A percentile compares a stretch with the other conserved stretches of the same genome.
phyloP scores from a whole-genome alignment of 805 yeast genomes.

The Brettanomyces bruxellensis region DNA sequence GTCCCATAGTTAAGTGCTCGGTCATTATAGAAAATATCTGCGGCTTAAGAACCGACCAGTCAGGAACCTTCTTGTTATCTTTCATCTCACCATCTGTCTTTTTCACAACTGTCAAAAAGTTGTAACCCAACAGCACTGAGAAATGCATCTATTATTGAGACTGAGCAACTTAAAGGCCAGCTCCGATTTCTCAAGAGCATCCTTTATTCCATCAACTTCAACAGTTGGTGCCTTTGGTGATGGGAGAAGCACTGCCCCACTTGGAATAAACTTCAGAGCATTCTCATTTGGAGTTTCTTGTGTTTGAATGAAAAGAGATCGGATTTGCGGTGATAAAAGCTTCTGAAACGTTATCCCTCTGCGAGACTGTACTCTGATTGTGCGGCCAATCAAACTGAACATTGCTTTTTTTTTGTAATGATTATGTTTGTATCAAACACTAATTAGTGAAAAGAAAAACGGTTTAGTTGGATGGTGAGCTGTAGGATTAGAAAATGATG shows the following conservation, averaged over 20 bases:
- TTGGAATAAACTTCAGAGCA: slow-evolving; percentile 78
- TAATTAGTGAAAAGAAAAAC: too few relatives aligned
- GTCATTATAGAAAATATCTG: slow-evolving; percentile 54
- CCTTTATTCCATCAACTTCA: slow-evolving; percentile 68
- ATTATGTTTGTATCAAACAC: too few relatives aligned
- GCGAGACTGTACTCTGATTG: too few relatives aligned
- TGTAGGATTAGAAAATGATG: too few relatives aligned
- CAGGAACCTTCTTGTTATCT: slow-evolving; percentile 24
- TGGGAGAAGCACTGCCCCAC: slow-evolving; percentile 49
- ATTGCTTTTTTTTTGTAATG: too few relatives aligned
- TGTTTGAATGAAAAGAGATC: slow-evolving; percentile 62
- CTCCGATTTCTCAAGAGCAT: slow-evolving; percentile 61
- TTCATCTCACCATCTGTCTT: slow-evolving; percentile 19
- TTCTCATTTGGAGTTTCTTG: slow-evolving; percentile 80
- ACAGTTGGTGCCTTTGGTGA: slow-evolving; percentile 45
- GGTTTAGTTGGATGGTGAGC: too few relatives aligned
- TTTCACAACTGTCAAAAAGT: slow-evolving; percentile 79
- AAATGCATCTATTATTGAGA: slow-evolving; percentile 56
- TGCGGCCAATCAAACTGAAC: too few relatives aligned
- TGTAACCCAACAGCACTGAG: slow-evolving; percentile 71
- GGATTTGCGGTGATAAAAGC: not conserved
- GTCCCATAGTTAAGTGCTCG: slow-evolving; percentile 46
- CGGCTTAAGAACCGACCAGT: slow-evolving; percentile 58
- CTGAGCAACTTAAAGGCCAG: slow-evolving; percentile 66
- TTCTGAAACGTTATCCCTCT: too few relatives aligned